Evolutionary conservation across 805 yeast species (phyloP), one percentile per base, ranked within the genome.

Genomic region (Lachancea quebecensis): DNA sequence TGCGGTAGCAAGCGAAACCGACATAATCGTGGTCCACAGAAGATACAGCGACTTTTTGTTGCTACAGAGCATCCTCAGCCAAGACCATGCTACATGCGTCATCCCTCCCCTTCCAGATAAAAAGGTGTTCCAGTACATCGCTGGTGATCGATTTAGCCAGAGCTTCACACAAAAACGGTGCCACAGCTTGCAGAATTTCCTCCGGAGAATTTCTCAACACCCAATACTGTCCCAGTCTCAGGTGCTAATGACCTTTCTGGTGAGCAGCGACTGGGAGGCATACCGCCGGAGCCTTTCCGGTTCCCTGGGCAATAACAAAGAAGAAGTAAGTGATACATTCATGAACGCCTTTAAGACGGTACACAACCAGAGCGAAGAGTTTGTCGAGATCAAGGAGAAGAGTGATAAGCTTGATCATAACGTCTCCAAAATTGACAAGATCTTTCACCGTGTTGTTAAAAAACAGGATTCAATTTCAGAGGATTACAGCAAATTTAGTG

Each of bases 51-150:
- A 93, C 64, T 87, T 91, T 63, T 76, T 83, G 47, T 79, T 82
- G 52, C 72, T 91, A 17, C 85, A 82, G 64, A 85, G 82, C 49
- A 81, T 87, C 46, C 69, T 91, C 44, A 62, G 73, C 41, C 82
- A 79, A 53, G 96, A 90, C 59, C 85, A 72, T 60, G 96, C 97
- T 0, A 85, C 93, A 3, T 73, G 86, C 48, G 78, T 93, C 11
- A 78, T 91, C 0, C 99, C 99, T 1, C 97, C 98, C 11, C 71
- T 91, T 44, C 99, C 99, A 0, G 95, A 91, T 50, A 90, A 89
- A 64, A 86, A 85, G 68, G 78, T 95, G 49, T 71, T 91, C 55
- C 96, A 91, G 62, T 91, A 93, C 65, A 74, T 91, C 42, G 89
- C 95, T 33, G 98, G 99, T 10, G 97, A 91, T 56, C 73, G 98